phyloP scores from a whole-genome alignment of 2,329 filamentous ascomycete species.

The Dactylellina sp. region DNA sequence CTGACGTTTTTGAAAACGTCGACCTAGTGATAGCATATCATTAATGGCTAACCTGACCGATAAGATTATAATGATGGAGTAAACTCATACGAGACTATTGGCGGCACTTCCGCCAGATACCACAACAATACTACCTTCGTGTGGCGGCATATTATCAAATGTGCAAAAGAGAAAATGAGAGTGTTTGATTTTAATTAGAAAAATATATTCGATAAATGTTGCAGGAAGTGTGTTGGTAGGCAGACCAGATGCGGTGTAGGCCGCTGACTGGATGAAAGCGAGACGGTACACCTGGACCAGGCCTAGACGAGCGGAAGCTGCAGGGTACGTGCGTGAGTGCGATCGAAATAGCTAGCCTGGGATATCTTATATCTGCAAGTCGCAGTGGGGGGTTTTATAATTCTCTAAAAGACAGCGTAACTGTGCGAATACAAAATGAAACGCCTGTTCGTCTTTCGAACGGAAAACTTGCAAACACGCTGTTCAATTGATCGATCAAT shows the following conservation, averaged over 20 bases:
- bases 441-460: background rate
- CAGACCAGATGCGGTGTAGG: too few species aligned
- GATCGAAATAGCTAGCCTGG: too few species aligned
- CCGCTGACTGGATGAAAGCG: background rate
- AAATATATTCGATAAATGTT: slow-evolving; percentile 15
- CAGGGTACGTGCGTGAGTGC: too few species aligned
- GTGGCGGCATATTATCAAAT: slow-evolving; percentile 1
- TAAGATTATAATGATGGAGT: too few species aligned
- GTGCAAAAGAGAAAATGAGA: too few species aligned
- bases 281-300: background rate
- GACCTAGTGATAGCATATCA: too few species aligned
- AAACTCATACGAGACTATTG: slow-evolving; percentile 54
- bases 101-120: slow-evolving; percentile 54
- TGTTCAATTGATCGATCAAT: slow-evolving; percentile 18
- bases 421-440: too few species aligned
- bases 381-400: too few species aligned
- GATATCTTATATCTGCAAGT: too few species aligned
- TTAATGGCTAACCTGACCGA: too few species aligned
- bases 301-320: background rate
- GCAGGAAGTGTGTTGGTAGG: slow-evolving; percentile 37
- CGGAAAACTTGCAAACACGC: slow-evolving; percentile 20
- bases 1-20: slow-evolving; percentile 54
- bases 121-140: slow-evolving; percentile 40
- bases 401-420: too few species aligned
- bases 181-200: background rate